These are phyloP conservation scores for Wallacemonas sp. DNA, from an alignment of 208 protist genomes.

Conservation along the genomic window DNA sequence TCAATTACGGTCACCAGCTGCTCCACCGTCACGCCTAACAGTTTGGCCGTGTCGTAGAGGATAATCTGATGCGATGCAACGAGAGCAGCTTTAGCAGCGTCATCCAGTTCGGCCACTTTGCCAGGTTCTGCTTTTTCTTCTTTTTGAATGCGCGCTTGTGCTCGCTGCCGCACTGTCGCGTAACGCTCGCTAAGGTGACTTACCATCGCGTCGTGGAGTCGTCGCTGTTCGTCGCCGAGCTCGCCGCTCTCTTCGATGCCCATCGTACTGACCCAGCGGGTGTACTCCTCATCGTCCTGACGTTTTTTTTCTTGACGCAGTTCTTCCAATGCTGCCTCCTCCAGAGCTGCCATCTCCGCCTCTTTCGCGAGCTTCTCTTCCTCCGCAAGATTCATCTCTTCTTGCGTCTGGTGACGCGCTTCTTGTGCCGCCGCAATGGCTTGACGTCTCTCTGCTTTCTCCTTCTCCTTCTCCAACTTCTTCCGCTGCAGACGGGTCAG, in stretches of 20 bases:
- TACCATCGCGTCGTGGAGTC: slow-evolving; percentile 31
- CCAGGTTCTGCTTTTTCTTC: not conserved
- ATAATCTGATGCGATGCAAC: slow-evolving; percentile 42
- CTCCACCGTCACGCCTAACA: slow-evolving; percentile 52
- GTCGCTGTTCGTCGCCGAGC: slow-evolving; percentile 46
- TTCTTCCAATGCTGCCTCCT: slow-evolving; percentile 56
- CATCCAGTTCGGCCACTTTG: not conserved
- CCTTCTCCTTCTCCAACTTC: slow-evolving; percentile 58
- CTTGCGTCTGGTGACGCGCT: slow-evolving; percentile 22
- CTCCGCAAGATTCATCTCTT: slow-evolving; percentile 15
- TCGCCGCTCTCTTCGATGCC: slow-evolving; percentile 71
- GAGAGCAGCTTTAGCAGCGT: not conserved
- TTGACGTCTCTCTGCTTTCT: slow-evolving; percentile 47
- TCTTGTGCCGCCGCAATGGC: slow-evolving; percentile 37
- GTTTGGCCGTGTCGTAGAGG: slow-evolving; percentile 56
- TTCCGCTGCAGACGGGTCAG: slow-evolving; percentile 62
- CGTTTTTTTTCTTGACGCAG: slow-evolving; percentile 59
- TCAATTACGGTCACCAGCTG: slow-evolving; percentile 58
- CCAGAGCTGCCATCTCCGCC: slow-evolving; percentile 28
- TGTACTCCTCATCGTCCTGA: slow-evolving; percentile 65
- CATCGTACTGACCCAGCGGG: slow-evolving; percentile 60
- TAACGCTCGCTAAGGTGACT: slow-evolving; percentile 35
- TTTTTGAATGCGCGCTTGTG: not conserved
- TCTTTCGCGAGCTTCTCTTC: slow-evolving; percentile 27
- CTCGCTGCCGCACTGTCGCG: slow-evolving; percentile 25